Evolutionary conservation across 164 flowering plant genomes (phyloP).

Genomic region (Annona squamosa): DNA sequence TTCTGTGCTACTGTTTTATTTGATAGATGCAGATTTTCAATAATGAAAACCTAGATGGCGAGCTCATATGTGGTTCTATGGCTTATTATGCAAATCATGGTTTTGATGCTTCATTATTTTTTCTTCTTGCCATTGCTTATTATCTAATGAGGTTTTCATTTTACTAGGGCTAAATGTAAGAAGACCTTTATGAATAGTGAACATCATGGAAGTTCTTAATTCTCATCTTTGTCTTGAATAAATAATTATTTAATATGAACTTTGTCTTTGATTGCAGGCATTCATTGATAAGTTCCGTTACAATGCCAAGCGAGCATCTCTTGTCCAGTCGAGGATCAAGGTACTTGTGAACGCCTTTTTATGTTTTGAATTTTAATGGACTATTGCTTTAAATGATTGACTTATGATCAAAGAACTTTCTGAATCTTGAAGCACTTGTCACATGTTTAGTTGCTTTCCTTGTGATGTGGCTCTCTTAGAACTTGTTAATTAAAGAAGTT

Average conservation of each 20-base stretch:
- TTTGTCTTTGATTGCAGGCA: conserved; percentile 39
- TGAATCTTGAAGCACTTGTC: no score
- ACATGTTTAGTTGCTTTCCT: no score
- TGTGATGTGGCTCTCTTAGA: no score
- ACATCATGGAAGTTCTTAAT: neutral
- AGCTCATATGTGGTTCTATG: no score
- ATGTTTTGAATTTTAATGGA: neutral
- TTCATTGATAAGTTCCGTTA: conserved; percentile 95
- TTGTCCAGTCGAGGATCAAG: conserved; percentile 99
- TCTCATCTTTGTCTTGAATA: neutral
- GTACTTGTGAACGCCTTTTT: conserved; percentile 22
- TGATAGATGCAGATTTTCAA: no score
- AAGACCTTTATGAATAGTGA: neutral
- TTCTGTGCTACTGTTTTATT: no score
- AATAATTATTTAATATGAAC: conserved; percentile 3
- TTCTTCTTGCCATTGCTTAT: no score
- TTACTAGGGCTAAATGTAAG: neutral
- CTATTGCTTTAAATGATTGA: neutral
- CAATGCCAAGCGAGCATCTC: conserved; percentile 98
- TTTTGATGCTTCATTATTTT: no score
- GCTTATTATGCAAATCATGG: no score
- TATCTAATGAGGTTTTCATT: no score
- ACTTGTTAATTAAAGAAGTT: no score
- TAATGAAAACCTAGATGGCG: no score
- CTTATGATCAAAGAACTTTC: neutral